Evolutionary conservation across 495 filamentous ascomycete genomes (phyloP), one percentile per base, ranked within the genome.

Genomic region (Penicillium arizonense): DNA sequence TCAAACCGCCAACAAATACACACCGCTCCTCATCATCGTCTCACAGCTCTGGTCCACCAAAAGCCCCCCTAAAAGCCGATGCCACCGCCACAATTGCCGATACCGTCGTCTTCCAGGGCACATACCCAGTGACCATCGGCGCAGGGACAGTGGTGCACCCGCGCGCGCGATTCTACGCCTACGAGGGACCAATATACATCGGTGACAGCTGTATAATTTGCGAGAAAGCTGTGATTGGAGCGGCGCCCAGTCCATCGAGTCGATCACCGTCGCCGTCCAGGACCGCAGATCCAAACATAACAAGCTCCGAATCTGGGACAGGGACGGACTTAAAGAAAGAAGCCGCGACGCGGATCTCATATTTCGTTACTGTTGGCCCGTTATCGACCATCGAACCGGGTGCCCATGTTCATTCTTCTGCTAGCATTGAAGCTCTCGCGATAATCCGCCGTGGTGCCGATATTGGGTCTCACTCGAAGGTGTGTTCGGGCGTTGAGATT

Each of bases 121-220:
- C 79, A 3, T 76, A 91, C 69, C 78, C 78, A 13, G 87, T 96
- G 50, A 82, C 77, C 37, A 82, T 96, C 58, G 82, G 82, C 52
- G 71, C 81, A 32, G 82, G 88, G 63, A 84, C 82, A 13, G 81
- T 96, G n/a, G 74, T 96, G 50, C 91, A 96, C 70, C 91, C 91
- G 2, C 87, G 90, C 50, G 80, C 83, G 0, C 78, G 80, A 44
- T 74, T 96, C 58, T 83, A 86, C 59, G 83, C 87, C 1, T 74
- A 78, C 35, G 73, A 80, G 40, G 91, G 88, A 0, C 82, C 86
- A 18, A 80, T 96, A 30, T 81, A 75, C 8, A 81, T 96, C 41
- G 89, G 88, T 0, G 81, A 84, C 10, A 76, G 82, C 34, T 89
- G 87, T 66, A 86, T 94, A 32, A 79, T 96, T 41, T 80, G 83